Evolutionary conservation across 257 asterid genomes (phyloP), one percentile per base, ranked within the genome.

Genomic region (Nicotiana obtusifolia): DNA sequence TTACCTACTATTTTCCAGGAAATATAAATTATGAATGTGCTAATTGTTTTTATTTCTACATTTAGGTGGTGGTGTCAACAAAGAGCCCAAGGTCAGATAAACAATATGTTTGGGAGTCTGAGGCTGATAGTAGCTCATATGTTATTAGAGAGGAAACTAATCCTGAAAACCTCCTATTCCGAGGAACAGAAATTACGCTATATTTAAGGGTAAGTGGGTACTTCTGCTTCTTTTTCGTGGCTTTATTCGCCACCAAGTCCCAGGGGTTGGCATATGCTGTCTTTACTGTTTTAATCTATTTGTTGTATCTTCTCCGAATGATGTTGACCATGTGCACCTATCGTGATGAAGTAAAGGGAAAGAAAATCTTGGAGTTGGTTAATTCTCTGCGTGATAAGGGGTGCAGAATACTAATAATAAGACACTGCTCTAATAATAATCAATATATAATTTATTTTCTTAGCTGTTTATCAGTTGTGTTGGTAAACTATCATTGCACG

Each of bases 41-140:
- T 24, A 57, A 41, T 41, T 69, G 65, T 59, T 77, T 84, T 24
- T 3, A 57, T 22, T 54, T 77, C 56, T 47, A 4, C 78, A 35
- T 5, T 87, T 81, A 96, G 99, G 98, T 96, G 20, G 92, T 89
- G 19, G 99, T 96, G 82, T 76, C 98, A 30, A 96, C 99, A 66
- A 96, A 93, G 89, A 94, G 98, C 87, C 99, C 99, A n/a, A 91
- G 84, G 85, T 96, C 98, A 9, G 97, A 94, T 80, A 93, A 92
- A 87, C 99, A 96, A 84, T 96, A 87, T 89, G 86, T 94, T 77
- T 96, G 98, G 98, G 98, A 96, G 88, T 88, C 98, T 49, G 86
- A 53, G 82, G 98, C 99, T 85, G 98, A 96, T 80, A 94, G 95
- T 88, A 94, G 94, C 91, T 91, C 98, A 6, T 96, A 92, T 69